Conservation (phyloP, 2,329 filamentous ascomycete genomes). For the Ophiostoma angusticollis region DNA sequence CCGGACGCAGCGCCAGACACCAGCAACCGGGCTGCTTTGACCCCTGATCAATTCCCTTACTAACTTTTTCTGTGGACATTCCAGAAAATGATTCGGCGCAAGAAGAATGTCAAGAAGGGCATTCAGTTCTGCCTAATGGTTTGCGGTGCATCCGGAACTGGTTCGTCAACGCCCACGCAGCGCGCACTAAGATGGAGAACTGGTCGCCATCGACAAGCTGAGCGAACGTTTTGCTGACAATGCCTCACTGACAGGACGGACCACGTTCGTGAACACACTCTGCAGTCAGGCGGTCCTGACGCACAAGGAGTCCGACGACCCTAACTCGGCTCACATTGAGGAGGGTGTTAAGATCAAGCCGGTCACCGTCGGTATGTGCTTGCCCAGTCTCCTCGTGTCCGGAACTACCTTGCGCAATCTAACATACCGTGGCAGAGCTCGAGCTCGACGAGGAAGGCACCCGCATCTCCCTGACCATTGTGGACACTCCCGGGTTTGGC, state of each 20-base stretch:
- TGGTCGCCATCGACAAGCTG: no score
- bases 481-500: slow-evolving; percentile 95
- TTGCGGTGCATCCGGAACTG: slow-evolving; percentile 95
- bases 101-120: slow-evolving; percentile 99
- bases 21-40: no score
- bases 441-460: slow-evolving; percentile 98
- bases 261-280: slow-evolving; percentile 98
- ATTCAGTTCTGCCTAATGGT: slow-evolving; percentile 99
- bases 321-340: slow-evolving; percentile 77
- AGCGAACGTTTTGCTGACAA: slow-evolving; percentile 6
- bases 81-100: slow-evolving; percentile 92
- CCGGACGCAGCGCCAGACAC: no score
- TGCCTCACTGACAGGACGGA: slow-evolving; percentile 54
- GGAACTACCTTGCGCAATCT: slow-evolving; percentile 20
- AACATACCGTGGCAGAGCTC: slow-evolving; percentile 46
- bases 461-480: slow-evolving; percentile 93
- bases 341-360: slow-evolving; percentile 98
- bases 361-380: slow-evolving; percentile 67
- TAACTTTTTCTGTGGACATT: slow-evolving; percentile 12
- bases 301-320: slow-evolving; percentile 88
- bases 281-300: slow-evolving; percentile 86
- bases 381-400: not conserved
- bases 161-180: no score
- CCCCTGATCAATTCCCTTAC: no score
- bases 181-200: no score